Base-by-base conservation (phyloP, 2,329 filamentous ascomycete species). In the Sclerotinia subarctica region DNA sequence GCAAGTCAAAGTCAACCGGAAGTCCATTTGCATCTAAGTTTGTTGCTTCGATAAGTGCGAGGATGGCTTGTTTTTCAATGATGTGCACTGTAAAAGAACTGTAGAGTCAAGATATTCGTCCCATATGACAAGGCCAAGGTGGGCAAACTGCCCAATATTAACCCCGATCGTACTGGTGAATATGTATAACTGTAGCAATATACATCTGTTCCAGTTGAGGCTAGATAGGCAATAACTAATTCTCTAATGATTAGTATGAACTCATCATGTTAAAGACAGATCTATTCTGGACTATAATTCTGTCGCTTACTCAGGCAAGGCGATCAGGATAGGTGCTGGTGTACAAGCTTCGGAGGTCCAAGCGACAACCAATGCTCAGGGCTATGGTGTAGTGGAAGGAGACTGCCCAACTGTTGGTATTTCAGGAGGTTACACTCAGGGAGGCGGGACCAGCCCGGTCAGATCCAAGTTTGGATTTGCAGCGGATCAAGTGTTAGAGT, bases 401-500 rank as follows among this genome's bases (percentile, higher is more conserved):
- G 82, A 84, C 68, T 86, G 84, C 71, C 79, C 83, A 1, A 83
- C 82, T 0, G 85, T 89, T 8, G 85, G 85, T n/a, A n/a, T n/a
- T n/a, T n/a, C n/a, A n/a, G n/a, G 59, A 63, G 19, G 42, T 7
- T 35, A 84, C 72, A 82, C 80, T 5, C 85, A 87, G 72, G 86
- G 86, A 2, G 87, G 85, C 10, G 87, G 88, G 0, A 84, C 88
- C 73, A 82, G 80, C 1, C 78, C 82, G 0, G 78, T 89, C 1
- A 79, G 78, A 29, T 83, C 82, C 3, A 78, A 75, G 24, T 85
- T 83, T 64, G 88, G 88, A 2, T 78, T 90, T 0, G 84, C 78
- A 17, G 86, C 85, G 0, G 87, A 90, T 70, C 82, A 89, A 62
- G 81, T 83, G 0, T 78, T 90, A 3, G 80, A 84, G 70, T 84